Conservation (phyloP, 768 basidiomycete species). For the Kondoa subrosea region DNA sequence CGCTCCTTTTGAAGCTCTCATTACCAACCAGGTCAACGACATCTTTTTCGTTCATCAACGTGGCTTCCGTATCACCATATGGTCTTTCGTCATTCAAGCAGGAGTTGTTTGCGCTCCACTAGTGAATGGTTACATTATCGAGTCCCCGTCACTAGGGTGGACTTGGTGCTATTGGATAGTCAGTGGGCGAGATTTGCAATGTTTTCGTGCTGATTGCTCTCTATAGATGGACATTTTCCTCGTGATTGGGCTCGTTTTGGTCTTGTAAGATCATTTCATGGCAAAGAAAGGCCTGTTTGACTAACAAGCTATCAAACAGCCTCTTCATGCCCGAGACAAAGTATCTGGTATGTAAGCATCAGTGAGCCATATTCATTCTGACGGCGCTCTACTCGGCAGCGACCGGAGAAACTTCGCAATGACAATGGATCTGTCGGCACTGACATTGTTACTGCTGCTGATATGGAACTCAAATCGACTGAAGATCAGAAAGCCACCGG, state of each 20-base stretch:
- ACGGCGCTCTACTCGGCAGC: background rate
- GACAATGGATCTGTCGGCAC: background rate
- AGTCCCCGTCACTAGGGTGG: background rate
- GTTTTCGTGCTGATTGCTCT: too few species aligned
- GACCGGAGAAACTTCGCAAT: background rate
- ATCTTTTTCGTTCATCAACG: too few species aligned
- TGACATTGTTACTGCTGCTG: background rate
- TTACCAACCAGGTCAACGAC: too few species aligned
- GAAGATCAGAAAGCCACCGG: background rate
- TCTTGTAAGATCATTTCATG: too few species aligned
- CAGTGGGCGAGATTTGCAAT: background rate
- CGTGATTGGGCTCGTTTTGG: background rate
- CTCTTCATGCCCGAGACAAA: background rate
- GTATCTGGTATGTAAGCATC: background rate
- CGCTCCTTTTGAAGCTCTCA: too few species aligned
- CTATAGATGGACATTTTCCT: background rate
- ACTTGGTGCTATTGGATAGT: background rate
- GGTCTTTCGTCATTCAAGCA: background rate
- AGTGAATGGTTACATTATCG: background rate
- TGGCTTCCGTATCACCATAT: background rate
- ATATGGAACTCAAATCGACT: background rate
- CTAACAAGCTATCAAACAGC: too few species aligned
- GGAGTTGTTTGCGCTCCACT: background rate
- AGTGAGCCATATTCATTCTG: background rate
- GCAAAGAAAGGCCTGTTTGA: too few species aligned